Conservation (phyloP, 75 land plant species). For the Cupressus sempervirens region DNA sequence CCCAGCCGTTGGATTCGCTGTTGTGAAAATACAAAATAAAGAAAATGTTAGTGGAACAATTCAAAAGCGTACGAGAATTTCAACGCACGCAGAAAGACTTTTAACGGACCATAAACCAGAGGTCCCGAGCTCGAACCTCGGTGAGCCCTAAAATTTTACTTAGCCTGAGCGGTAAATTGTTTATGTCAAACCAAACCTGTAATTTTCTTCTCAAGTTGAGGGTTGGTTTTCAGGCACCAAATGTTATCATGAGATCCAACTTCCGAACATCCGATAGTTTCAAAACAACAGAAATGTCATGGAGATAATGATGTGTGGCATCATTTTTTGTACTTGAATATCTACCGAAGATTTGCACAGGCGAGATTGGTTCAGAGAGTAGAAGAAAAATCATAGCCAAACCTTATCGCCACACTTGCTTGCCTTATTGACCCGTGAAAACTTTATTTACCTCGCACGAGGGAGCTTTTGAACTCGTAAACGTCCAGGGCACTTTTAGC, state of each 20-base stretch:
- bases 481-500: no score
- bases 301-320: no score
- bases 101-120: not conserved
- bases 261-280: not conserved
- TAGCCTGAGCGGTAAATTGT: not conserved
- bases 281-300: no score
- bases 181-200: not conserved
- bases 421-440: no score
- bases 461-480: no score
- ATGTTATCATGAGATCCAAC: not conserved
- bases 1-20: conserved; percentile 1
- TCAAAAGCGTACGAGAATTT: not conserved
- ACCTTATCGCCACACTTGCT: no score
- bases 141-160: not conserved
- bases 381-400: no score
- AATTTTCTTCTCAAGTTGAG: not conserved
- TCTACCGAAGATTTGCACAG: no score
- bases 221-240: not conserved
- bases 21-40: not conserved
- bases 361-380: no score
- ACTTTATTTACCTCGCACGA: no score
- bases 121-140: not conserved
- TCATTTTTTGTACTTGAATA: no score
- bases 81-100: not conserved
- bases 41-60: not conserved